Conservation (phyloP, 2,329 filamentous ascomycete species). For the Calonectria pseudoreteaudii region DNA sequence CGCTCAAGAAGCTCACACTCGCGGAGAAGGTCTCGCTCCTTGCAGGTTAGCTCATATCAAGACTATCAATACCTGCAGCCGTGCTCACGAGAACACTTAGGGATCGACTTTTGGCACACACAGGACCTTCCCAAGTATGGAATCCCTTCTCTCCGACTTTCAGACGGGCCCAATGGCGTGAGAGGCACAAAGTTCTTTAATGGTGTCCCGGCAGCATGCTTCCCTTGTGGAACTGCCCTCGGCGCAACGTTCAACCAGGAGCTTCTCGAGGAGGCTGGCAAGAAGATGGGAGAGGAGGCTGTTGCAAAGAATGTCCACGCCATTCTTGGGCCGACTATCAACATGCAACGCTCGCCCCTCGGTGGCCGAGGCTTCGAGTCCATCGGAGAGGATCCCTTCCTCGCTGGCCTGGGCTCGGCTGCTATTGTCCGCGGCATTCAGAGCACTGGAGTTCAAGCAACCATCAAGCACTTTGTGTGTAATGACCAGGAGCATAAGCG, state of each 20-base stretch:
- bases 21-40: conserved; percentile 66
- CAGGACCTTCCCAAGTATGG: conserved; percentile 69
- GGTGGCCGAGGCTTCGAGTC: conserved; percentile 72
- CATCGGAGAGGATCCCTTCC: conserved; percentile 68
- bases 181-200: conserved; percentile 77
- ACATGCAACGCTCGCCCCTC: conserved; percentile 71
- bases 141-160: conserved; percentile 73
- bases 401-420: conserved; percentile 66
- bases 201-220: conserved; percentile 69
- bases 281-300: conserved; percentile 64
- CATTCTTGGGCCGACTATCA: conserved; percentile 72
- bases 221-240: conserved; percentile 69
- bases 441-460: conserved; percentile 66
- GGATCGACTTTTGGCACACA: conserved; percentile 78
- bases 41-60: conserved; percentile 52
- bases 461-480: conserved; percentile 71
- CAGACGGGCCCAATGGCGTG: conserved; percentile 78
- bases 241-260: conserved; percentile 68
- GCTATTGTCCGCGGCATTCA: conserved; percentile 67
- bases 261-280: conserved; percentile 63
- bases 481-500: conserved; percentile 72
- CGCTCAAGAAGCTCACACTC: conserved; percentile 65
- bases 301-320: conserved; percentile 68
- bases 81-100: conserved; percentile 44
- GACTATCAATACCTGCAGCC: neutral